Percentiles rank a stretch among this genome's conserved stretches.
Conservation (phyloP, 192 early-diverging fungal genomes). For the Coemansia sp. region DNA sequence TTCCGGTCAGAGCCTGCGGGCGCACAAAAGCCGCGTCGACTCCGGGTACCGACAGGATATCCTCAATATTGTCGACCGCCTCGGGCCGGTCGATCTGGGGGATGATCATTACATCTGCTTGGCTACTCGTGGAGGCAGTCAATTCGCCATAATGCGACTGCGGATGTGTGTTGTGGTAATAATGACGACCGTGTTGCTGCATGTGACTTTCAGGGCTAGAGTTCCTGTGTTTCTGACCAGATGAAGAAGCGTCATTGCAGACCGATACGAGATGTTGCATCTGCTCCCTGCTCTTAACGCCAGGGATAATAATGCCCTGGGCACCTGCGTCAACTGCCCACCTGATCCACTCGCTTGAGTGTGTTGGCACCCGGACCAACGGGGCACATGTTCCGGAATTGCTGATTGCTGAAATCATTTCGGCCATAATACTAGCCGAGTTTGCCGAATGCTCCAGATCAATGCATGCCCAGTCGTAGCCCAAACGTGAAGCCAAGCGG, state of each 20-base stretch:
- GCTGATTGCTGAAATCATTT: conserved; percentile 40
- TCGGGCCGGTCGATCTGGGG: conserved; percentile 40
- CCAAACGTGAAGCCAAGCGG: conserved; percentile 23
- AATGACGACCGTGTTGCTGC: conserved; percentile 2
- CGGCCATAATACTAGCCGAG: conserved; percentile 33
- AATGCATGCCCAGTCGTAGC: conserved; percentile 47
- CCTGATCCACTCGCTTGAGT: conserved; percentile 28
- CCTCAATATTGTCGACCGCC: conserved; percentile 22
- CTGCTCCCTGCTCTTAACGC: conserved; percentile 28
- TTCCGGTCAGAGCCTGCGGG: conserved; percentile 2
- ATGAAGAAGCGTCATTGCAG: conserved; percentile 5
- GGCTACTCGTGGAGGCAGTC: too few species aligned
- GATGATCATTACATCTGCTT: conserved; percentile 22
- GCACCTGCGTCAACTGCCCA: conserved; percentile 46
- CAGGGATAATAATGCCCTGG: conserved; percentile 37
- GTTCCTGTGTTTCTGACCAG: neutral
- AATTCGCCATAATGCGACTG: neutral
- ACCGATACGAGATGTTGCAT: conserved; percentile 18
- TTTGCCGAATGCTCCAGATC: conserved; percentile 34
- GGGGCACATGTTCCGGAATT: conserved; percentile 22
- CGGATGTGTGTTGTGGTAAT: neutral
- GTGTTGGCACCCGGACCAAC: conserved; percentile 42
- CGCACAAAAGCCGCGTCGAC: conserved; percentile 43
- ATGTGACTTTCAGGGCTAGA: neutral
- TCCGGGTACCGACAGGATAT: conserved; percentile 39